A percentile compares a stretch with the other conserved stretches of the same genome.
These are phyloP conservation scores for Sphenostylis stenocarpa DNA, from an alignment of 306 rosid species.

Conservation along the genomic window DNA sequence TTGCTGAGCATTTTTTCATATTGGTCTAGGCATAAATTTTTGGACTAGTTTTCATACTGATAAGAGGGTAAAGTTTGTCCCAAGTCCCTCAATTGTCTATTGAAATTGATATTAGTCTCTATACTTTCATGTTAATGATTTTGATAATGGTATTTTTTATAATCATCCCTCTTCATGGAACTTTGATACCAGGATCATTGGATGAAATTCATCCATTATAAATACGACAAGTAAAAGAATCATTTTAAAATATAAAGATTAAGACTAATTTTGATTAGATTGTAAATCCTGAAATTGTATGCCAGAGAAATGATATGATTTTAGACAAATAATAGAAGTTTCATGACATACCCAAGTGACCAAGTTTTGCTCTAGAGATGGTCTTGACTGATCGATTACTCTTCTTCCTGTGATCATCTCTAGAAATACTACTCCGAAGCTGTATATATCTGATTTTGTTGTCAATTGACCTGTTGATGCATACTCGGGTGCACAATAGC, in stretches of 20 bases:
- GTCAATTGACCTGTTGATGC: constrained; percentile 80
- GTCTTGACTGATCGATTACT: constrained; percentile 70
- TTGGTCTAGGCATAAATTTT: background rate
- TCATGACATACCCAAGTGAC: constrained; percentile 68
- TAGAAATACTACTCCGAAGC: constrained; percentile 85
- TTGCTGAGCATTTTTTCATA: background rate
- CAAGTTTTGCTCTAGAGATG: constrained; percentile 67
- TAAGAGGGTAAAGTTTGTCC: background rate
- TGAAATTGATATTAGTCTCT: background rate
- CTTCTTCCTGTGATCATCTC: constrained; percentile 91
- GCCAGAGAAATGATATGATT: background rate
- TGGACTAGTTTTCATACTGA: background rate
- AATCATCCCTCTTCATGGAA: background rate
- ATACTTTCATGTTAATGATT: background rate
- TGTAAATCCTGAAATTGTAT: background rate
- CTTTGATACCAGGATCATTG: background rate
- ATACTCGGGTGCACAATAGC: constrained; percentile 97
- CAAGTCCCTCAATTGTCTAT: background rate
- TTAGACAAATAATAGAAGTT: background rate
- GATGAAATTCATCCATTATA: background rate
- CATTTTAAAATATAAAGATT: background rate
- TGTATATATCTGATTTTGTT: constrained; percentile 78
- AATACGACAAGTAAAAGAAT: background rate
- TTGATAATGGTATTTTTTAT: background rate
- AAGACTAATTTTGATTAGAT: background rate